phyloP scores from a whole-genome alignment of 768 basidiomycete species.

The Russula brevipes region DNA sequence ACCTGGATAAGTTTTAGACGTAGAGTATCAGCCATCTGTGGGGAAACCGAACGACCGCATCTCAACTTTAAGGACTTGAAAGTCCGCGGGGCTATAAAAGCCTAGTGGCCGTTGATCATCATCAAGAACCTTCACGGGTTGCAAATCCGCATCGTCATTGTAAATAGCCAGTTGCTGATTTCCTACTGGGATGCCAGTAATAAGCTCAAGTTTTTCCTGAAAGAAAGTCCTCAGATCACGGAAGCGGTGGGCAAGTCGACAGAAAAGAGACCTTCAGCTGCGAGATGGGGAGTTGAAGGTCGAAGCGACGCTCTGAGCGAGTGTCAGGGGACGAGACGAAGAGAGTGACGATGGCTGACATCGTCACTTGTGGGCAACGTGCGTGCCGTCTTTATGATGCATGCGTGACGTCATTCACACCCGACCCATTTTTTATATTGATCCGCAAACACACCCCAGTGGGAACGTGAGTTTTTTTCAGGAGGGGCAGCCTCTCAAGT shows the following conservation, averaged over 20 bases:
- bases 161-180: conserved; percentile 67
- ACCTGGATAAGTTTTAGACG: conserved; percentile 40
- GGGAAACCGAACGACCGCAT: not conserved
- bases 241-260: not conserved
- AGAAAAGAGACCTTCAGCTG: conserved; percentile 67
- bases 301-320: conserved; percentile 81
- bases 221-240: not conserved
- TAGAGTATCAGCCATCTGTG: not conserved
- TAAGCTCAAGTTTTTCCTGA: conserved; percentile 65
- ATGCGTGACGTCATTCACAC: conserved; percentile 12
- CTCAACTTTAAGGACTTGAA: conserved; percentile 75
- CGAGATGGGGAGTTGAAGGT: conserved; percentile 64
- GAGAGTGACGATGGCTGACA: conserved; percentile 53
- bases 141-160: conserved; percentile 49
- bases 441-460: no score
- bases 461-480: no score
- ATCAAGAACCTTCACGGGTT: conserved; percentile 49
- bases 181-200: conserved; percentile 81
- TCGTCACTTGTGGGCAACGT: conserved; percentile 14
- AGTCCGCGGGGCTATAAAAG: conserved; percentile 68
- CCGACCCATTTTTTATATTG: no score
- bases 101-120: conserved; percentile 68
- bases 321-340: conserved; percentile 86
- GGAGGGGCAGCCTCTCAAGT: no score
- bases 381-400: not conserved